These are phyloP conservation scores for Albizia julibrissin DNA, from an alignment of 306 rosid genomes.

Conservation along the genomic window DNA sequence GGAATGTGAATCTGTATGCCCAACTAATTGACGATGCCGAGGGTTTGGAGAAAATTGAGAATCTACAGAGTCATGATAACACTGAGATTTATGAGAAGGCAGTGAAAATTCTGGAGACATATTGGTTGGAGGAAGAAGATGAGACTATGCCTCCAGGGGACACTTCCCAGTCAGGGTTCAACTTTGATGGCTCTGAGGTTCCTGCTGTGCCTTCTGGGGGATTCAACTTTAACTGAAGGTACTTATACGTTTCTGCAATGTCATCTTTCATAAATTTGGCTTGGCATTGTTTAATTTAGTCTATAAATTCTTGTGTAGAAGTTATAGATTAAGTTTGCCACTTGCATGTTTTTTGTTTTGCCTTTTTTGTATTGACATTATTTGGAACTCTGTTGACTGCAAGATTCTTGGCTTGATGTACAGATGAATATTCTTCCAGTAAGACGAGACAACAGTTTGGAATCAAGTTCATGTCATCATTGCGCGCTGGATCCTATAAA, in stretches of 20 bases:
- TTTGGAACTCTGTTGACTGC: constrained; percentile 12
- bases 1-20: constrained; percentile 59
- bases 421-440: constrained; percentile 24
- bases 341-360: neutral
- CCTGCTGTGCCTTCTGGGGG: constrained; percentile 76
- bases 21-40: constrained; percentile 80
- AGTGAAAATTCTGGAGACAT: constrained; percentile 83
- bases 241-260: constrained; percentile 20
- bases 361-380: neutral
- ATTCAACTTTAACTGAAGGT: constrained; percentile 75
- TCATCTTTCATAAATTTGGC: constrained; percentile 18
- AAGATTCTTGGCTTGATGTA: constrained; percentile 32
- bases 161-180: constrained; percentile 55
- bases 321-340: neutral
- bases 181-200: constrained; percentile 53
- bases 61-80: constrained; percentile 82
- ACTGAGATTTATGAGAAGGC: constrained; percentile 85
- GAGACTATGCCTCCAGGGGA: constrained; percentile 88
- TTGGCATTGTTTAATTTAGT: constrained; percentile 25
- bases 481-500: constrained; percentile 28
- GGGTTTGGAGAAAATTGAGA: constrained; percentile 87
- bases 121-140: constrained; percentile 87
- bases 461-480: constrained; percentile 40
- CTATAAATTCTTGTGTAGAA: neutral
- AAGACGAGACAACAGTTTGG: constrained; percentile 33